A percentile compares a stretch with the other conserved stretches of the same genome.
Conservation (phyloP, 2,329 filamentous ascomycete genomes). For the Arthrobotrys megalospora region DNA sequence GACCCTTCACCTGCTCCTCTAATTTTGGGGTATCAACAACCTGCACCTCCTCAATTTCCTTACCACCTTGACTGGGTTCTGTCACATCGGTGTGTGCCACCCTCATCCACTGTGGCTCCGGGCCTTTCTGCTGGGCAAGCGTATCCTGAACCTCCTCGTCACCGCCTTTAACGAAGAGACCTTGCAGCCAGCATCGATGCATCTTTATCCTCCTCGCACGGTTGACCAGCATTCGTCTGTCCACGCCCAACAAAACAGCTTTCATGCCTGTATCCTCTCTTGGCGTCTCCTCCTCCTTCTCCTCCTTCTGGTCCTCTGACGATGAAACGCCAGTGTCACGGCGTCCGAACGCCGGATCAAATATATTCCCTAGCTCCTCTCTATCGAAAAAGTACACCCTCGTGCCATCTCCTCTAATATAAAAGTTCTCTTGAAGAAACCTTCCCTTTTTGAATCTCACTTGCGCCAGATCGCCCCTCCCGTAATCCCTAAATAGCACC, state of each 20-base stretch:
- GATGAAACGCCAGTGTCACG: too few species aligned
- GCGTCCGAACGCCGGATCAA: constrained; percentile 57
- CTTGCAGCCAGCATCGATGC: constrained; percentile 98
- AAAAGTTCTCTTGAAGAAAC: constrained; percentile 97
- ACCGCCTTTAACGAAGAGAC: constrained; percentile 78
- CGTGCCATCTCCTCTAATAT: constrained; percentile 94
- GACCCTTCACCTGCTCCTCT: constrained; percentile 42
- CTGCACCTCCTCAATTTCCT: constrained; percentile 44
- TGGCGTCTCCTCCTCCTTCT: constrained; percentile 44
- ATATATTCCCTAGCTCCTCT: constrained; percentile 81
- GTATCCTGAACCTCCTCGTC: constrained; percentile 51
- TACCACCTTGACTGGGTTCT: not conserved
- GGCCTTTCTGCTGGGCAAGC: constrained; percentile 38
- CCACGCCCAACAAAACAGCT: constrained; percentile 80
- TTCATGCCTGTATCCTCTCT: constrained; percentile 63
- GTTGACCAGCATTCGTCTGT: constrained; percentile 92
- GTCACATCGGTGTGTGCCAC: constrained; percentile 58
- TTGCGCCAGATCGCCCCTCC: constrained; percentile 93
- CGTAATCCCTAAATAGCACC: constrained; percentile 96
- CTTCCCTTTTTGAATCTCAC: constrained; percentile 96
- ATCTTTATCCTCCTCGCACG: constrained; percentile 92
- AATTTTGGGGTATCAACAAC: constrained; percentile 46
- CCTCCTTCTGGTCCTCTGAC: constrained; percentile 24
- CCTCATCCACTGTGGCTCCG: constrained; percentile 59
- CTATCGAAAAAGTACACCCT: constrained; percentile 97